These are phyloP conservation scores for Trypanosoma caninum DNA, from an alignment of 208 protist species.

Conservation along the genomic window DNA sequence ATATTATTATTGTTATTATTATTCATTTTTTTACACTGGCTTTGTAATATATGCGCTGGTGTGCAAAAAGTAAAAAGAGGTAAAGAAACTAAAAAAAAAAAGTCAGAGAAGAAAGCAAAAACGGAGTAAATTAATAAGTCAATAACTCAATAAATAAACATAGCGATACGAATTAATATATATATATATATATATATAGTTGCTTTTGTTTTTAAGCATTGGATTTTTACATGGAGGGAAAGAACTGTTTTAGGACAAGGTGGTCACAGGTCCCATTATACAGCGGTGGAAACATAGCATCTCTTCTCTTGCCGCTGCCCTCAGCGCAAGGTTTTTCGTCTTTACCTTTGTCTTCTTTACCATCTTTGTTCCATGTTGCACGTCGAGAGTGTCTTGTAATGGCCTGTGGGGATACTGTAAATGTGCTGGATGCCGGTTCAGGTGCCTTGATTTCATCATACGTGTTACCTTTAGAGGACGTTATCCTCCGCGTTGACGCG, in stretches of 20 bases:
- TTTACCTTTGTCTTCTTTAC: neutral
- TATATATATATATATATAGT: neutral
- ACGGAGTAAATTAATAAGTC: no score
- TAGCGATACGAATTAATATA: no score
- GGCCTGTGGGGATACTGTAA: constrained; percentile 81
- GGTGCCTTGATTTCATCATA: constrained; percentile 70
- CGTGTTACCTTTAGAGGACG: constrained; percentile 75
- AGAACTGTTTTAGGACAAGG: constrained; percentile 82
- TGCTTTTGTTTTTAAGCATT: neutral
- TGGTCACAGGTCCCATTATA: constrained; percentile 86
- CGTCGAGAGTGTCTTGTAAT: constrained; percentile 58
- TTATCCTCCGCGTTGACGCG: constrained; percentile 80
- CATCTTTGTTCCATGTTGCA: no score
- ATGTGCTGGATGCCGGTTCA: constrained; percentile 52
- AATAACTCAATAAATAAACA: no score
- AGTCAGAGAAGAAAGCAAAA: no score
- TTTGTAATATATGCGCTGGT: neutral
- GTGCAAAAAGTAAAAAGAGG: no score
- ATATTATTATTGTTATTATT: neutral
- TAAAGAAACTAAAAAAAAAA: no score
- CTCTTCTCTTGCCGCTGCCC: constrained; percentile 50
- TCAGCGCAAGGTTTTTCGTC: neutral
- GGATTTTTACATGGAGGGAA: constrained; percentile 64
- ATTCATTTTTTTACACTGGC: neutral
- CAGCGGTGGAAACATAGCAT: constrained; percentile 77